These are phyloP conservation scores for Hanseniaspora lachancei DNA, from an alignment of 805 yeast genomes.

Conservation along the genomic window DNA sequence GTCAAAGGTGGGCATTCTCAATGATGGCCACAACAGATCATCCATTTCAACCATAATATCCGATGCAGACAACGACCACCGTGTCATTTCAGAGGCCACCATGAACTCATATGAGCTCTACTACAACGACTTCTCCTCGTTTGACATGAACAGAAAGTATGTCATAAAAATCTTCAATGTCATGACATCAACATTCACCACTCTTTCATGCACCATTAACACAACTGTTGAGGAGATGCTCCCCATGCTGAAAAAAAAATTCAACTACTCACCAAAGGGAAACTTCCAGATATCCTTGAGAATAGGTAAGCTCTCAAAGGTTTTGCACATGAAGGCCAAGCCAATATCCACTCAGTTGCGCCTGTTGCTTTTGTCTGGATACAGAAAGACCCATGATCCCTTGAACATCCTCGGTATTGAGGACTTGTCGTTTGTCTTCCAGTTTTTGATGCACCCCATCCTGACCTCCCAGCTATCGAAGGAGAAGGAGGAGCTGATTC, in stretches of 20 bases:
- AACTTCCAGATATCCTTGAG: constrained; percentile 65
- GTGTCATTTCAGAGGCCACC: constrained; percentile 20
- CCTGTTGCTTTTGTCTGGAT: constrained; percentile 62
- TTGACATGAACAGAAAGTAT: constrained; percentile 25
- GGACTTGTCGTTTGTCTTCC: constrained; percentile 69
- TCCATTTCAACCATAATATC: background rate
- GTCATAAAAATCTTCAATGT: constrained; percentile 63
- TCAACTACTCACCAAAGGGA: constrained; percentile 54
- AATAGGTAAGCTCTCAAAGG: constrained; percentile 64
- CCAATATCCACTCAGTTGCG: constrained; percentile 71
- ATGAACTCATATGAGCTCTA: constrained; percentile 28
- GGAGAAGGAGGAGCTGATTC: constrained; percentile 57
- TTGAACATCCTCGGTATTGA: constrained; percentile 69
- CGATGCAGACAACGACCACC: background rate
- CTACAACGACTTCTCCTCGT: constrained; percentile 27
- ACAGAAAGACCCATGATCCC: constrained; percentile 53
- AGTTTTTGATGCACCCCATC: constrained; percentile 58
- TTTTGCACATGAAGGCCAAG: constrained; percentile 54
- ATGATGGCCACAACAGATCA: background rate
- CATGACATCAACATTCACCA: constrained; percentile 70
- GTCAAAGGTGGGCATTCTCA: background rate
- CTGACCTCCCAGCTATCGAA: constrained; percentile 46
- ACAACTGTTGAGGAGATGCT: constrained; percentile 67
- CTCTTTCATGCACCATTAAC: constrained; percentile 65
- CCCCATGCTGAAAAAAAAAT: constrained; percentile 59